Base-by-base conservation (phyloP, 2,329 filamentous ascomycete species). In the Pseudogymnoascus sp. region DNA sequence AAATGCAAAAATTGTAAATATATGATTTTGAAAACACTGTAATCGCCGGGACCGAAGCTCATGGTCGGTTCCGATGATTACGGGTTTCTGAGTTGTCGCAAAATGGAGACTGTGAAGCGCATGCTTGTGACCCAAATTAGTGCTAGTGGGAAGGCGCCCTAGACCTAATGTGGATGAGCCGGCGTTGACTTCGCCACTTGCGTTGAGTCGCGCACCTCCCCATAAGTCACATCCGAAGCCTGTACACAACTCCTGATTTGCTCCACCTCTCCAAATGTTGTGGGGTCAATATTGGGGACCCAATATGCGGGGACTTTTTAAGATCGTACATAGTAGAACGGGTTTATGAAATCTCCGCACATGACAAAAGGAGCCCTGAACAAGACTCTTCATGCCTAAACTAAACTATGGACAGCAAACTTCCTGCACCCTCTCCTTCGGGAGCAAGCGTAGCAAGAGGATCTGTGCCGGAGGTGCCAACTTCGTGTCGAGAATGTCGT, bases 401-500 rank as follows among this genome's bases (percentile, higher is more conserved):
- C 21, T 60, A 44, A 44, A 19, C 33, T 29, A 60, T 60, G 59
- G 59, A 60, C 38, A 44, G 15, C 59, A 44, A 60, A 38, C 59
- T 23, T 23, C 33, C 59, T 17, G 17, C 6, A 29, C 15, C 19
- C 23, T 60, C 59, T 38, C 59, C 59, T 26, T 42, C 59, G 13
- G n/a, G 17, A 33, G 33, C 59, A 26, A 38, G 35, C 21, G 6
- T 29, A 29, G 26, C 26, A 29, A 60, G 31, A 60, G 59, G 59
- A n/a, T 13, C 29, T 13, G 59, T 37, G 33, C 31, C 59, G 21
- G 59, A 60, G 21, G 59, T 11, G 33, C 59, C 59, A 29, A 60
- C 59, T 26, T 60, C 59, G n/a, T 60, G 59, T 60, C 59, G 59
- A 38, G 59, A 60, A 44, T 60, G 59, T 19, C 33, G 38, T 17